These are phyloP conservation scores for Vigna reflexopilosa DNA, from an alignment of 306 rosid genomes.

Conservation along the genomic window DNA sequence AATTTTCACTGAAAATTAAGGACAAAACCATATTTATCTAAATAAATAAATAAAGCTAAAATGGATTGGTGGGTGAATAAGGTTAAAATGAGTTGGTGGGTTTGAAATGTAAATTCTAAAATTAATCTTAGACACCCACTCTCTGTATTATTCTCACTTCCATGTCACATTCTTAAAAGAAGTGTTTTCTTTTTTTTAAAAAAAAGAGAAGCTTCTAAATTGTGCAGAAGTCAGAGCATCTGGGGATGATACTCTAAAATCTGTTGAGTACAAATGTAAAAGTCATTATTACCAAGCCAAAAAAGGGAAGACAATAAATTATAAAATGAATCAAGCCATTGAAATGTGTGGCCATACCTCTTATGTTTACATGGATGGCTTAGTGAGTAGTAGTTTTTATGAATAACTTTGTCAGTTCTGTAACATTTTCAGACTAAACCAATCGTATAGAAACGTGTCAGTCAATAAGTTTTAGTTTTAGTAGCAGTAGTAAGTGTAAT, in stretches of 20 bases:
- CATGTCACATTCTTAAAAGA: too few species aligned
- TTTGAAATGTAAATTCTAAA: too few species aligned
- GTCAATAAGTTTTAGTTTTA: conserved; percentile 2
- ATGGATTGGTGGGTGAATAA: too few species aligned
- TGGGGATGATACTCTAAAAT: conserved; percentile 99
- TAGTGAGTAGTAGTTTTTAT: conserved; percentile 32
- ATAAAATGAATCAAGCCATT: conserved; percentile 25
- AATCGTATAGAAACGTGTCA: conserved; percentile 7
- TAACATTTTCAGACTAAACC: conserved; percentile 22
- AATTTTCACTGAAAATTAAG: too few species aligned
- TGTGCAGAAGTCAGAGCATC: conserved; percentile 55
- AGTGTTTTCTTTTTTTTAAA: too few species aligned
- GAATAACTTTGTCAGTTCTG: conserved; percentile 1
- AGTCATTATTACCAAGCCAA: conserved; percentile 32
- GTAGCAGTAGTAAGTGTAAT: background rate
- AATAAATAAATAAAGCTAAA: too few species aligned
- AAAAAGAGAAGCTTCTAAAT: too few species aligned
- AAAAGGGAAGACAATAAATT: conserved; percentile 18
- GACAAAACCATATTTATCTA: too few species aligned
- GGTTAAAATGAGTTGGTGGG: too few species aligned
- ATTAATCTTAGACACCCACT: too few species aligned
- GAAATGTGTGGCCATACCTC: conserved; percentile 65
- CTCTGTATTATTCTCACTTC: too few species aligned
- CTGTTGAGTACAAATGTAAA: conserved; percentile 58
- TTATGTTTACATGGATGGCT: background rate